These are phyloP conservation scores for Cubamyces lactineus DNA, from an alignment of 768 basidiomycete species.

Conservation along the genomic window DNA sequence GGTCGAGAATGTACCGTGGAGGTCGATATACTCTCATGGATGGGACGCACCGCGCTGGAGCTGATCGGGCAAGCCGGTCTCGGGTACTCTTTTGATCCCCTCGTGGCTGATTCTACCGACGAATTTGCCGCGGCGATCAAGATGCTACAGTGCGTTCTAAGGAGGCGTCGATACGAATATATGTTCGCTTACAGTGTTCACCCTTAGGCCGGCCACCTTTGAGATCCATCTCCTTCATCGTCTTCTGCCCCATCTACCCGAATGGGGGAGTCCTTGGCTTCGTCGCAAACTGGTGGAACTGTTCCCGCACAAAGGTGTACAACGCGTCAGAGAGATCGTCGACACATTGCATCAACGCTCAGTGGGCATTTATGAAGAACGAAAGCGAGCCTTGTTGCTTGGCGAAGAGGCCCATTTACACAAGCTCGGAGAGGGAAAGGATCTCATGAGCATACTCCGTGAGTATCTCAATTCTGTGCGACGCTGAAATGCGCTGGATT, in stretches of 20 bases:
- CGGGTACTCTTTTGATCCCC: slow-evolving; percentile 31
- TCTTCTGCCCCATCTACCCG: slow-evolving; percentile 2
- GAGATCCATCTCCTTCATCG: not conserved
- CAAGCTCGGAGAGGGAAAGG: not conserved
- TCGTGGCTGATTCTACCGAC: slow-evolving; percentile 17
- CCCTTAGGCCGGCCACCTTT: slow-evolving; percentile 1
- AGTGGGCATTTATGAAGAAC: slow-evolving; percentile 39
- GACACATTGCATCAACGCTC: slow-evolving; percentile 23
- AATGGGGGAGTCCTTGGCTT: not conserved
- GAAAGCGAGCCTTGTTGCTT: slow-evolving; percentile 37
- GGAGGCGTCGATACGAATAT: too few species aligned
- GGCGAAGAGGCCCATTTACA: not conserved
- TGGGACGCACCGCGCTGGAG: slow-evolving; percentile 31
- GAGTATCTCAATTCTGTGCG: not conserved
- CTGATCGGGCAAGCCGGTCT: slow-evolving; percentile 29
- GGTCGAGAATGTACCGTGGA: not conserved
- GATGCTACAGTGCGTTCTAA: slow-evolving; percentile 22
- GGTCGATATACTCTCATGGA: slow-evolving; percentile 28
- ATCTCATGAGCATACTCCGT: slow-evolving; percentile 7
- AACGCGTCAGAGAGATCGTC: not conserved
- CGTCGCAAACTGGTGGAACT: slow-evolving; percentile 1
- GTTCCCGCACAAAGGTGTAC: slow-evolving; percentile 6
- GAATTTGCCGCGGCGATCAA: slow-evolving; percentile 32
- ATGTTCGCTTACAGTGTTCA: too few species aligned
- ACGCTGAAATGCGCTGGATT: too few species aligned